Evolutionary conservation across 2,329 filamentous ascomycete genomes (phyloP).

Genomic region (Phialophora expanda): DNA sequence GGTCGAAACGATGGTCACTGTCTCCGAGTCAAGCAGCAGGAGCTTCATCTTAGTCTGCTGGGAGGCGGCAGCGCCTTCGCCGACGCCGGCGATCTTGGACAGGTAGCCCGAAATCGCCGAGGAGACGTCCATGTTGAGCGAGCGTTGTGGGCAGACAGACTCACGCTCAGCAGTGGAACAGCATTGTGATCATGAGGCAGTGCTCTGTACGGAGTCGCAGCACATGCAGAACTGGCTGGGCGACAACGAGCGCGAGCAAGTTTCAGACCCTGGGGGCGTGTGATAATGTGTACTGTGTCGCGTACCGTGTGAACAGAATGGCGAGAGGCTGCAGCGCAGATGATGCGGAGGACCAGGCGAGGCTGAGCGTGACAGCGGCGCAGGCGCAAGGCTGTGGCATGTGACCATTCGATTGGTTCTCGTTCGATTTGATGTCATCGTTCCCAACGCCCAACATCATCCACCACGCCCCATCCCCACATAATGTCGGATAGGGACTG

Average conservation of each 20-base stretch:
- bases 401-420: constrained; percentile 4
- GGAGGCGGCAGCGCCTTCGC: constrained; percentile 67
- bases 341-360: neutral
- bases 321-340: neutral
- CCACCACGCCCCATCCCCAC: neutral
- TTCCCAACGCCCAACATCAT: neutral
- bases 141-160: constrained; percentile 2
- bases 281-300: neutral
- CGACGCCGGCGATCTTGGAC: constrained; percentile 89
- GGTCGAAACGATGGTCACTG: constrained; percentile 89
- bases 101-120: constrained; percentile 94
- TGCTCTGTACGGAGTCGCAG: neutral
- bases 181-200: constrained; percentile 1
- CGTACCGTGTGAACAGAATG: neutral
- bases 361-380: neutral
- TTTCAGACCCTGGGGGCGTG: neutral
- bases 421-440: constrained; percentile 6
- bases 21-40: constrained; percentile 88
- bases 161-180: neutral
- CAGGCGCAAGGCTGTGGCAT: constrained; percentile 4
- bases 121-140: constrained; percentile 79
- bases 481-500: neutral
- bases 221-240: neutral
- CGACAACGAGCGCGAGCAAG: neutral
- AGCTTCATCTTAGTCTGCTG: constrained; percentile 97